Evolutionary conservation across 2,329 filamentous ascomycete genomes (phyloP).

Genomic region (Aspergillus texensis): DNA sequence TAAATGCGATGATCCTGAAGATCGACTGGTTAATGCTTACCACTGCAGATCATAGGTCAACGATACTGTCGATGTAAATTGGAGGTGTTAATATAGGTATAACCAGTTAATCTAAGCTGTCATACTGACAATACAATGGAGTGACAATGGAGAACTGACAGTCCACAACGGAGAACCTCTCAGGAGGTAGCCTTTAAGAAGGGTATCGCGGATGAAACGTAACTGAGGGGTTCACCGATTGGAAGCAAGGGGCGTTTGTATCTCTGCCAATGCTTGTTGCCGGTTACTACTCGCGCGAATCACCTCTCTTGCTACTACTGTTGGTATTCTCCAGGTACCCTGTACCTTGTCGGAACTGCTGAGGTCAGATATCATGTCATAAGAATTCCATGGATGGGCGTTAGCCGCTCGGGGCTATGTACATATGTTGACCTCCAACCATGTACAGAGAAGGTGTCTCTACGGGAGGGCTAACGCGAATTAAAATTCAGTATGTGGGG

Average conservation of each 20-base stretch:
- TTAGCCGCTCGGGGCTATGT: not conserved
- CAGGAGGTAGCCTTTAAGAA: not conserved
- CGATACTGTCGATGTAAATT: not conserved
- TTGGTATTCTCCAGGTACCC: not conserved
- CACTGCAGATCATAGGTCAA: not conserved
- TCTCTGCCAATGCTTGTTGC: not conserved
- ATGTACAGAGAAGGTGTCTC: not conserved
- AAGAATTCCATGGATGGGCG: not conserved
- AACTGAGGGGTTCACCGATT: conserved; percentile 14
- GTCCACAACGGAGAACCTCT: not conserved
- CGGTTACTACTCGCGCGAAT: not conserved
- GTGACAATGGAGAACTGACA: not conserved
- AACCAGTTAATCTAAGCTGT: not conserved
- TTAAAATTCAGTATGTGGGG: not conserved
- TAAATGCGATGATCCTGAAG: not conserved
- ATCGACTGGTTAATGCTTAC: not conserved
- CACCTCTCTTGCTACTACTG: not conserved
- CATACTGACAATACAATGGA: not conserved
- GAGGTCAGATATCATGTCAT: not conserved
- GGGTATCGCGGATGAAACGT: conserved; percentile 18
- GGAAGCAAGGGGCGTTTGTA: conserved; percentile 18
- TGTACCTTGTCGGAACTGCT: not conserved
- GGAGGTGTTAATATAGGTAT: not conserved
- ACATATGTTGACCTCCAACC: not conserved
- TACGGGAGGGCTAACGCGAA: not conserved